These are phyloP conservation scores for Trichophyton schoenleinii DNA, from an alignment of 2,329 filamentous ascomycete species.

Conservation along the genomic window DNA sequence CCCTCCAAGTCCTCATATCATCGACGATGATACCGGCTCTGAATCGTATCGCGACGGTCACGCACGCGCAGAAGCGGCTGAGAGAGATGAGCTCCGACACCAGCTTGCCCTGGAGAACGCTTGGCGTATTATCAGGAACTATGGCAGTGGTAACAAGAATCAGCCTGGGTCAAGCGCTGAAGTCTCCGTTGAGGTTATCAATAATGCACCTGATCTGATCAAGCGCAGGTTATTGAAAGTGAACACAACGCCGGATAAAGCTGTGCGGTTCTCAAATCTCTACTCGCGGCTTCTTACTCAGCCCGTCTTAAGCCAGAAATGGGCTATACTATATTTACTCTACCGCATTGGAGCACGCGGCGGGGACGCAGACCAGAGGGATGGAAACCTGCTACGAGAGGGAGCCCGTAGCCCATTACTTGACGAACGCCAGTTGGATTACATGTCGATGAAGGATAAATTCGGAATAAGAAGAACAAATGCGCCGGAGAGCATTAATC, in stretches of 20 bases:
- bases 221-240: constrained; percentile 73
- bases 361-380: constrained; percentile 13
- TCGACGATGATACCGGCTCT: constrained; percentile 23
- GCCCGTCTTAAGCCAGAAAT: constrained; percentile 88
- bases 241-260: constrained; percentile 59
- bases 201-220: constrained; percentile 86
- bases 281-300: constrained; percentile 82
- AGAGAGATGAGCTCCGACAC: constrained; percentile 28
- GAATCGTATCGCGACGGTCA: constrained; percentile 24
- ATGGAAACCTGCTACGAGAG: constrained; percentile 9
- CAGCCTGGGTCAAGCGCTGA: constrained; percentile 8
- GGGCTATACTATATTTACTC: constrained; percentile 87
- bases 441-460: constrained; percentile 23
- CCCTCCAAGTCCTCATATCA: constrained; percentile 22
- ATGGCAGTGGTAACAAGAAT: constrained; percentile 16
- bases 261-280: constrained; percentile 75
- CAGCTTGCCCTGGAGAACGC: constrained; percentile 25
- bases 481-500: constrained; percentile 20
- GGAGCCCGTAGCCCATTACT: constrained; percentile 26
- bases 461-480: constrained; percentile 13
- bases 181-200: constrained; percentile 42
- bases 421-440: constrained; percentile 28
- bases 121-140: constrained; percentile 27
- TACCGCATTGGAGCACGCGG: constrained; percentile 62
- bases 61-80: constrained; percentile 25